Percentiles rank a stretch among this genome's conserved stretches.
phyloP scores from a whole-genome alignment of 768 basidiomycete genomes.

The Boletus rubroflammeus region DNA sequence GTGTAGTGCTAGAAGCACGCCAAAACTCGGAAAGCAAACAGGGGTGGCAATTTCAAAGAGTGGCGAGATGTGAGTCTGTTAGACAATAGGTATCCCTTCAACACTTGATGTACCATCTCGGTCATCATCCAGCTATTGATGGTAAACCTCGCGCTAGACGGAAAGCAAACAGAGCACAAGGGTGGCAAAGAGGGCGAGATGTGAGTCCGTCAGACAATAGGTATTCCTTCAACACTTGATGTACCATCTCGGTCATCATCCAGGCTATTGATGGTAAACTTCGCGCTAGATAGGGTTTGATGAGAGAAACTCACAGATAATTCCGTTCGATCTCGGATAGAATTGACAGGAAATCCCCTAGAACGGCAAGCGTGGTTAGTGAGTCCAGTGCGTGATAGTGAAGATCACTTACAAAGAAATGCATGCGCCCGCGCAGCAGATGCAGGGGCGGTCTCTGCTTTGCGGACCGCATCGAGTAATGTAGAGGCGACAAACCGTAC shows the following conservation, averaged over 20 bases:
- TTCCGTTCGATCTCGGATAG: slow-evolving; percentile 89
- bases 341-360: slow-evolving; percentile 92
- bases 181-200: no score
- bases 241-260: slow-evolving; percentile 40
- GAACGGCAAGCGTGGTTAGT: slow-evolving; percentile 1
- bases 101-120: slow-evolving; percentile 43
- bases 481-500: slow-evolving; percentile 93
- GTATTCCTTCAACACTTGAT: slow-evolving; percentile 56
- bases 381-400: not conserved
- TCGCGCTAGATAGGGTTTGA: not conserved
- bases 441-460: slow-evolving; percentile 74
- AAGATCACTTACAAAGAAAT: slow-evolving; percentile 64
- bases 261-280: slow-evolving; percentile 41
- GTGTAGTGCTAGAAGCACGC: not conserved
- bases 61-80: not conserved
- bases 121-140: slow-evolving; percentile 48
- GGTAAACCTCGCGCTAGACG: slow-evolving; percentile 18
- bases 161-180: no score
- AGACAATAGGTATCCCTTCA: slow-evolving; percentile 44
- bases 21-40: not conserved
- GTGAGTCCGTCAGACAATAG: slow-evolving; percentile 13
- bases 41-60: not conserved
- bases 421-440: slow-evolving; percentile 83
- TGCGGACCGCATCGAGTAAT: slow-evolving; percentile 77
- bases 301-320: slow-evolving; percentile 58